Evolutionary conservation across 257 asterid species (phyloP).

Genomic region (Fraxinus pennsylvanica): DNA sequence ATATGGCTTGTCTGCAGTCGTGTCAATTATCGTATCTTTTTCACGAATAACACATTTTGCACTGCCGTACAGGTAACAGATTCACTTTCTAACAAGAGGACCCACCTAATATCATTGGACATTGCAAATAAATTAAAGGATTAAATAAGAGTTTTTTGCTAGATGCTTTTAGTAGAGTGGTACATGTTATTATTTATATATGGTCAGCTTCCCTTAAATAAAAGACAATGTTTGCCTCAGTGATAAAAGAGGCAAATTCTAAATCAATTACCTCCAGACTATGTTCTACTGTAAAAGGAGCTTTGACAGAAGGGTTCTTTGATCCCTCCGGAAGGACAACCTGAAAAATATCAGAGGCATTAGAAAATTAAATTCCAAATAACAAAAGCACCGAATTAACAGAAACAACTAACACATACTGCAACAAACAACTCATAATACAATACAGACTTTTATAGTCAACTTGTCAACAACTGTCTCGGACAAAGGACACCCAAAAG

Average conservation of each 20-base stretch:
- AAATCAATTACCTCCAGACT: slow-evolving; percentile 64
- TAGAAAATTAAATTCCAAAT: slow-evolving; percentile 16
- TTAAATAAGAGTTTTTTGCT: neutral
- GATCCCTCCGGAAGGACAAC: slow-evolving; percentile 99
- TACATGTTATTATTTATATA: neutral
- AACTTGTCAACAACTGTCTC: slow-evolving; percentile 87
- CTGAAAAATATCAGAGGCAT: slow-evolving; percentile 42
- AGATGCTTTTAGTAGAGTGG: slow-evolving; percentile 9
- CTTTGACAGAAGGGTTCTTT: slow-evolving; percentile 62
- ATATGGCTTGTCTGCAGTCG: slow-evolving; percentile 1
- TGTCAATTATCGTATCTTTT: neutral
- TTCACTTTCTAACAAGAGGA: slow-evolving; percentile 3
- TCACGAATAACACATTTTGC: slow-evolving; percentile 7
- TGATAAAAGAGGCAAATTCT: slow-evolving; percentile 14
- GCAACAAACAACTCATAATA: slow-evolving; percentile 6
- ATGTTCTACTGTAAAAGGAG: slow-evolving; percentile 70
- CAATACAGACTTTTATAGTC: slow-evolving; percentile 66
- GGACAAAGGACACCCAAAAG: slow-evolving; percentile 86
- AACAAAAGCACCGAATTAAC: slow-evolving; percentile 19
- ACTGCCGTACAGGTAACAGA: neutral
- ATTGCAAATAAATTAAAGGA: neutral
- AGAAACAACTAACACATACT: slow-evolving; percentile 15
- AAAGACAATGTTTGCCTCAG: slow-evolving; percentile 12
- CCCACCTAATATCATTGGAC: neutral
- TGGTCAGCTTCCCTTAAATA: slow-evolving; percentile 7